Evolutionary conservation across 331 rosid genomes (phyloP).

Genomic region (Malus hybrid): DNA sequence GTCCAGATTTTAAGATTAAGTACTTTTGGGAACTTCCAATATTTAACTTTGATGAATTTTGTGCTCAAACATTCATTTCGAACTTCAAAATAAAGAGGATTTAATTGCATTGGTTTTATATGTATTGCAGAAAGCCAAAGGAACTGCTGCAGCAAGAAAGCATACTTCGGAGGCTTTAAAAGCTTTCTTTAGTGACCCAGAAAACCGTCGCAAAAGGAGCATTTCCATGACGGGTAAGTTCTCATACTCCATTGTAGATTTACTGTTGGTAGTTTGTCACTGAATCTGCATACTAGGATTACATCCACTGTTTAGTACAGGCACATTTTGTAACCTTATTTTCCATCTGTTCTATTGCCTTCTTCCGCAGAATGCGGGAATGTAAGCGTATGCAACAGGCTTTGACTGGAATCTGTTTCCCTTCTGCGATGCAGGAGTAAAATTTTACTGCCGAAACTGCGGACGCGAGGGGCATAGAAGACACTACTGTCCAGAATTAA

Average conservation of each 20-base stretch:
- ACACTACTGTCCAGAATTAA: constrained; percentile 84
- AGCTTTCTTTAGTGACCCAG: constrained; percentile 82
- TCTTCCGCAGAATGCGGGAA: neutral
- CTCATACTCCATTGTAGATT: neutral
- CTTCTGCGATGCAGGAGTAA: constrained; percentile 48
- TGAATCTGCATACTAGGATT: neutral
- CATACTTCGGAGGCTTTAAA: constrained; percentile 68
- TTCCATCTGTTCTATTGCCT: neutral
- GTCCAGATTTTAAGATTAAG: constrained; percentile 31
- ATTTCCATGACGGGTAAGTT: constrained; percentile 71
- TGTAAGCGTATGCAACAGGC: neutral
- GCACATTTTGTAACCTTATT: too few relatives aligned
- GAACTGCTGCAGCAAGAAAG: constrained; percentile 77
- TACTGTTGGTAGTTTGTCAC: neutral
- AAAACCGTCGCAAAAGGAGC: constrained; percentile 85
- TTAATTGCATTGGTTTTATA: neutral
- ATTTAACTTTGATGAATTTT: neutral
- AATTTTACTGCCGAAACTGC: constrained; percentile 75
- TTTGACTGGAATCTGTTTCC: neutral
- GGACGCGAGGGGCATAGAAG: constrained; percentile 91
- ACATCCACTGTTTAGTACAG: neutral
- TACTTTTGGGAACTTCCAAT: neutral
- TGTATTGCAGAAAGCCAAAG: constrained; percentile 66
- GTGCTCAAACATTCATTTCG: neutral
- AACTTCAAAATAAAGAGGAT: neutral